Evolutionary conservation across 495 filamentous ascomycete species (phyloP).

Genomic region (Thermothielavioides terrestris): DNA sequence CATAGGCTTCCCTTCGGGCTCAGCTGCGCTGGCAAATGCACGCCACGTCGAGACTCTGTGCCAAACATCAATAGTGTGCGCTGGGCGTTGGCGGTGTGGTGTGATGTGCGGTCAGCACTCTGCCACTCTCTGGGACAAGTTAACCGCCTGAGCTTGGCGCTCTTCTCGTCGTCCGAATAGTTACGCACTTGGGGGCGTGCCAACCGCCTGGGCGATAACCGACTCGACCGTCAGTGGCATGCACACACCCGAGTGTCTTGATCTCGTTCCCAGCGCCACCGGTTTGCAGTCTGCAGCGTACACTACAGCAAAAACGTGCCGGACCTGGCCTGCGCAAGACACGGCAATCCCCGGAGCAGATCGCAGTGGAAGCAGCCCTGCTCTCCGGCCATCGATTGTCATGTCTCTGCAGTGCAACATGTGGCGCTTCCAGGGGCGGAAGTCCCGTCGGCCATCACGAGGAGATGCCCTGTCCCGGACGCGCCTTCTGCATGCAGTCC

Average conservation of each 20-base stretch:
- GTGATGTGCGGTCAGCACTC: no score
- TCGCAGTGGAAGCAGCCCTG: constrained; percentile 2
- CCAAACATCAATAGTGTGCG: no score
- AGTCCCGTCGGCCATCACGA: constrained; percentile 2
- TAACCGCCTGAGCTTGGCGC: neutral
- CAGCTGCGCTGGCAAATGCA: neutral
- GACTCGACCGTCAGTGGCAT: neutral
- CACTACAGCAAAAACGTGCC: neutral
- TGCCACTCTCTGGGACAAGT: neutral
- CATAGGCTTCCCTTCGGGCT: constrained; percentile 2
- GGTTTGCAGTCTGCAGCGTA: neutral
- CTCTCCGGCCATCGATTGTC: neutral
- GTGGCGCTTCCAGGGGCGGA: constrained; percentile 9
- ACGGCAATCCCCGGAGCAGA: constrained; percentile 7
- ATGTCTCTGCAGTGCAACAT: constrained; percentile 10
- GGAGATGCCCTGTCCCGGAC: neutral
- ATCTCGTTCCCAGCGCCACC: neutral
- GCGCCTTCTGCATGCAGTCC: neutral
- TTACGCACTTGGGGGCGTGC: neutral
- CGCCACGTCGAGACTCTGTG: constrained; percentile 11
- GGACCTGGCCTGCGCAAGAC: neutral
- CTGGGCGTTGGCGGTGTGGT: no score
- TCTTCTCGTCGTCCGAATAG: no score
- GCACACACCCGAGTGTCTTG: neutral
- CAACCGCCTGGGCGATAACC: constrained; percentile 1